Evolutionary conservation across 108 stramenopile genomes (phyloP), one percentile per base, ranked within the genome.

Genomic region (Conticribra weissflogii): DNA sequence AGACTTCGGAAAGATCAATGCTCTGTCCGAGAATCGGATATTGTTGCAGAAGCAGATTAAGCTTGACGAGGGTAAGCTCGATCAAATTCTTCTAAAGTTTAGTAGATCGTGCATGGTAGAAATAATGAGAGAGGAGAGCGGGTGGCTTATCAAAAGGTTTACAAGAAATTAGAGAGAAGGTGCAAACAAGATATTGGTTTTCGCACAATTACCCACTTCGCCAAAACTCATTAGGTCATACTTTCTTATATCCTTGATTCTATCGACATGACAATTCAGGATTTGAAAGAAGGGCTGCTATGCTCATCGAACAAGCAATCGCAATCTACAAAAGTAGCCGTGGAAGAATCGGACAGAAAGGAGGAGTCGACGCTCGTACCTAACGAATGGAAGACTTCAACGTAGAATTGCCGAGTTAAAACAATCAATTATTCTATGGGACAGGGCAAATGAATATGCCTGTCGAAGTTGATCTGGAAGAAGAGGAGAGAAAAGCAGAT

Each of bases 51-150:
- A 94, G 76, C 91, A 93, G 72, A 84, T 89, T 15, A 64, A 73
- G 7, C 84, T 93, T 32, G 67, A 94, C 34, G 94, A 95, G 65
- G 91, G 89, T 62, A 73, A 88, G n/a, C 69, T 95, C n/a, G 93
- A 95, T 66, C 91, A 95, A 68, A 86, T 92, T 7, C 76, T 94
- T 24, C 81, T 90, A 16, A 95, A 94, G 75, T 94, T 94, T 50
- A 95, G 94, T 77, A 88, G 91, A 63, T n/a, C n/a, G 58, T 63
- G 34, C 78, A 94, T 15, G 86, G 91, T 27, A 68, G 78, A 18
- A 95, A 95, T 68, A 90, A 91, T 60, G 44, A 55, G 8, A 79
- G 94, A 53, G 77, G 87, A 25, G 94, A 95, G 66, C 78, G 94
- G 30, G 86, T 93, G 44, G 85, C 89, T 8, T 95, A 91, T 73